phyloP scores from a whole-genome alignment of 148 eudicot species.

The Camellia granthamiana region DNA sequence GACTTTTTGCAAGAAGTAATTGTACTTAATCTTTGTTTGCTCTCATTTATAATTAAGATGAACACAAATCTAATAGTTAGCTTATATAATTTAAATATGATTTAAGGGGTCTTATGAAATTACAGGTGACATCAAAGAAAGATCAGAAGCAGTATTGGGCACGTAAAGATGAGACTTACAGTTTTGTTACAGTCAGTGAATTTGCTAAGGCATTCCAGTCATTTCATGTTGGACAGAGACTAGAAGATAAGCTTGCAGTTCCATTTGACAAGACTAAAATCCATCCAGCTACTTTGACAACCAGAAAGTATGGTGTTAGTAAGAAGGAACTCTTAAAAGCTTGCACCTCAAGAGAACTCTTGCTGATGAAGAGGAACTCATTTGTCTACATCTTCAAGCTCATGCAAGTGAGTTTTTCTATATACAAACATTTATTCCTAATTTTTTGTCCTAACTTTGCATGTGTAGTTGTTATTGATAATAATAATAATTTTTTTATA shows the following conservation, averaged over 20 bases:
- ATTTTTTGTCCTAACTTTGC: neutral
- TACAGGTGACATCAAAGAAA: conserved; percentile 78
- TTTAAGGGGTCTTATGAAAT: neutral
- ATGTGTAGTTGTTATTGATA: neutral
- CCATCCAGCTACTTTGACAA: conserved; percentile 80
- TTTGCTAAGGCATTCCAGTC: conserved; percentile 68
- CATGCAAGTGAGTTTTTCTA: conserved; percentile 33
- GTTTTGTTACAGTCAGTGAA: conserved; percentile 51
- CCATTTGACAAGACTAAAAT: conserved; percentile 63
- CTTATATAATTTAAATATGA: neutral
- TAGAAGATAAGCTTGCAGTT: conserved; percentile 41
- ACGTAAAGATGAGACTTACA: conserved; percentile 48
- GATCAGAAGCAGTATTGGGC: conserved; percentile 78
- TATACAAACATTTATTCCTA: neutral
- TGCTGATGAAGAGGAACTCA: conserved; percentile 76
- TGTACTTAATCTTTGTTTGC: neutral
- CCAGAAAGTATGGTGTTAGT: conserved; percentile 46
- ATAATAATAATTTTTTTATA: neutral
- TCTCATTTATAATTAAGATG: neutral
- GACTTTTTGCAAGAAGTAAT: conserved; percentile 86
- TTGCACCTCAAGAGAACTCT: conserved; percentile 45
- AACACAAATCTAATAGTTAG: neutral
- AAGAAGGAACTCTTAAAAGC: conserved; percentile 56
- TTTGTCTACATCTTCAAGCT: conserved; percentile 66
- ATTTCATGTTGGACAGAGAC: conserved; percentile 52